These are phyloP conservation scores for Suillus cothurnatus DNA, from an alignment of 768 basidiomycete genomes.

Conservation along the genomic window DNA sequence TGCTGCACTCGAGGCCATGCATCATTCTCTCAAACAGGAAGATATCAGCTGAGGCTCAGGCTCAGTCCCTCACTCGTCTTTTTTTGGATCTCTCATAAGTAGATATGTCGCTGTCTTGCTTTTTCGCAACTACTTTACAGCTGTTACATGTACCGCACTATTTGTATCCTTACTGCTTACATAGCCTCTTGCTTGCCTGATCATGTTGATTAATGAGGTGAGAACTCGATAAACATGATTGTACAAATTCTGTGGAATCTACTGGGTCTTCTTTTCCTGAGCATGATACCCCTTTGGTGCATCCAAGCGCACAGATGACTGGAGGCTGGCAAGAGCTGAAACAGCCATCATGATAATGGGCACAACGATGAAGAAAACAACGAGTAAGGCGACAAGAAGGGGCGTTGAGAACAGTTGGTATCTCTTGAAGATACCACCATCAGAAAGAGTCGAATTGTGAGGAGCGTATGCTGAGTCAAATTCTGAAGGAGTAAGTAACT, in stretches of 20 bases:
- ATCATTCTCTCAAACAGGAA: slow-evolving; percentile 37
- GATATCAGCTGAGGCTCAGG: slow-evolving; percentile 20
- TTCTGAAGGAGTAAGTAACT: slow-evolving; percentile 31
- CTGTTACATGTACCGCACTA: slow-evolving; percentile 18
- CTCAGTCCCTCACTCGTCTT: slow-evolving; percentile 2
- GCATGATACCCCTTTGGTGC: slow-evolving; percentile 67
- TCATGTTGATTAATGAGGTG: slow-evolving; percentile 1
- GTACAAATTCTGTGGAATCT: slow-evolving; percentile 28
- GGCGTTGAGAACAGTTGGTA: slow-evolving; percentile 82
- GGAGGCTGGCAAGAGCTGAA: slow-evolving; percentile 70
- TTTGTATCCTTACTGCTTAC: slow-evolving; percentile 34
- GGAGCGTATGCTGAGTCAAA: slow-evolving; percentile 31
- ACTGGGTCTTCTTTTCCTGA: slow-evolving; percentile 78
- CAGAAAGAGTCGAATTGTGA: slow-evolving; percentile 41
- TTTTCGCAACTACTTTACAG: slow-evolving; percentile 8
- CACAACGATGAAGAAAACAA: slow-evolving; percentile 66
- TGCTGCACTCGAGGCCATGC: slow-evolving; percentile 69
- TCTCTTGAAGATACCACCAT: slow-evolving; percentile 65
- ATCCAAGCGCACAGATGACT: slow-evolving; percentile 65
- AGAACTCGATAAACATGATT: background rate
- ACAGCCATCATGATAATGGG: slow-evolving; percentile 69
- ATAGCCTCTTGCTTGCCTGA: slow-evolving; percentile 15
- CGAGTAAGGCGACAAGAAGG: slow-evolving; percentile 65
- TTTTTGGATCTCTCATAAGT: slow-evolving; percentile 13
- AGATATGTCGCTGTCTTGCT: slow-evolving; percentile 9